These are phyloP conservation scores for Penicillium tannophilum DNA, from an alignment of 495 filamentous ascomycete genomes.

Conservation along the genomic window DNA sequence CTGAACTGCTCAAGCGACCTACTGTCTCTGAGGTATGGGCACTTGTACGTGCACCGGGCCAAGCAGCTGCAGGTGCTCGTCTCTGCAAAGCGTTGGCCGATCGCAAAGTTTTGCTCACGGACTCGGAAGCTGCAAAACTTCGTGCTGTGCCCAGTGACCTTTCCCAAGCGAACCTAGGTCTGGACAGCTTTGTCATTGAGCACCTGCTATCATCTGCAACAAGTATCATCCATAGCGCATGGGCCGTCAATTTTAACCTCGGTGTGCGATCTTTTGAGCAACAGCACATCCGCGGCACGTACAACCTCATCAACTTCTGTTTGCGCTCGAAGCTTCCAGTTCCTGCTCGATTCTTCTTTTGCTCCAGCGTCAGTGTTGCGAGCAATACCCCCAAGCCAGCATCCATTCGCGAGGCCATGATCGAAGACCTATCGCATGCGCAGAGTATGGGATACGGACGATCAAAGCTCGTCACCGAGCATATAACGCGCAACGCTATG, in stretches of 20 bases:
- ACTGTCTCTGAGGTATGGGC: conserved; percentile 53
- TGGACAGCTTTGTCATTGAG: conserved; percentile 38
- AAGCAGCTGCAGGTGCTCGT: conserved; percentile 27
- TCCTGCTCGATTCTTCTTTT: conserved; percentile 56
- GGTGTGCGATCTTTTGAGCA: conserved; percentile 60
- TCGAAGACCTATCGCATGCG: conserved; percentile 49
- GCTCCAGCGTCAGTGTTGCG: conserved; percentile 59
- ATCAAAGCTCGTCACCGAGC: conserved; percentile 66
- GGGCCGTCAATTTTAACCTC: conserved; percentile 75
- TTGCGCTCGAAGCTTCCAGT: conserved; percentile 35
- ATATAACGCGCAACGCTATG: conserved; percentile 48
- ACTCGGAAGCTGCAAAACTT: conserved; percentile 23
- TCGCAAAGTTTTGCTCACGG: conserved; percentile 22
- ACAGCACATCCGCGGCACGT: conserved; percentile 59
- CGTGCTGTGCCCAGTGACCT: conserved; percentile 28
- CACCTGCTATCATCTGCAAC: conserved; percentile 47
- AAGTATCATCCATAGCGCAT: conserved; percentile 63
- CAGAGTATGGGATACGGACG: conserved; percentile 59
- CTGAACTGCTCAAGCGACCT: conserved; percentile 35
- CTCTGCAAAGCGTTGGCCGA: conserved; percentile 24
- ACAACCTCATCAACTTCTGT: conserved; percentile 62
- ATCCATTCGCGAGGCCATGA: conserved; percentile 50
- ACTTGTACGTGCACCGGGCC: conserved; percentile 54
- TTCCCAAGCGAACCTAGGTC: conserved; percentile 46
- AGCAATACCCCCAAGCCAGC: conserved; percentile 34